Conservation (phyloP, 352 stramenopile species). For the Phytophthora tubulina region DNA sequence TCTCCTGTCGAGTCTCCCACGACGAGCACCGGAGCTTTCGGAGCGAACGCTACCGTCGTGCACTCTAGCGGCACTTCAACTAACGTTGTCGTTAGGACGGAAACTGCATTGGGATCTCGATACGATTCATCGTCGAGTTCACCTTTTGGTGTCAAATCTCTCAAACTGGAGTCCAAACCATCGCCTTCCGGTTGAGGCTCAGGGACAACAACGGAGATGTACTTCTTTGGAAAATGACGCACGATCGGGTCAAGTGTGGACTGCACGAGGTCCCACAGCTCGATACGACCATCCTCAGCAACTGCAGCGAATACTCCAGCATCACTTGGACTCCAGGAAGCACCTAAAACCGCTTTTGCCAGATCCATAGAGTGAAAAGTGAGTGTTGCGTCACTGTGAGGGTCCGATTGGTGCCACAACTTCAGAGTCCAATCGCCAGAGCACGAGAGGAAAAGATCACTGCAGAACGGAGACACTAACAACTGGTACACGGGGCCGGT, state of each 20-base stretch:
- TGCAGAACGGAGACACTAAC: conserved; percentile 87
- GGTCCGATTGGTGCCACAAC: conserved; percentile 80
- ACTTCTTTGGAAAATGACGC: conserved; percentile 78
- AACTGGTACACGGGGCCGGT: conserved; percentile 92
- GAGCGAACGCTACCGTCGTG: conserved; percentile 77
- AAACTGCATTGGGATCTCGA: conserved; percentile 20
- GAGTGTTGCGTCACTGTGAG: conserved; percentile 50
- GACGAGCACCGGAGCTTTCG: conserved; percentile 74
- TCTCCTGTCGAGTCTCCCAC: conserved; percentile 82
- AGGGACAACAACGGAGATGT: conserved; percentile 21
- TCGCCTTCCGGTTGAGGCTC: conserved; percentile 13
- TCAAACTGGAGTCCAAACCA: conserved; percentile 11
- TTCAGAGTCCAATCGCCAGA: conserved; percentile 92
- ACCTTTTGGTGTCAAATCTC: conserved; percentile 32
- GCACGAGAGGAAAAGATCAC: conserved; percentile 89
- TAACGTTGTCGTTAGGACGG: conserved; percentile 12
- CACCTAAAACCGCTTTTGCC: conserved; percentile 80
- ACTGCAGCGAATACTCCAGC: conserved; percentile 89
- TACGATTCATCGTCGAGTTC: conserved; percentile 14
- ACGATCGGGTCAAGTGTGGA: conserved; percentile 89
- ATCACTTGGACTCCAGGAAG: conserved; percentile 89
- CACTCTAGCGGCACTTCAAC: conserved; percentile 67
- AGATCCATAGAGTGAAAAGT: conserved; percentile 86
- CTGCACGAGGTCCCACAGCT: conserved; percentile 92
- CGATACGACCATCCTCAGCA: conserved; percentile 90